phyloP scores from a whole-genome alignment of 352 stramenopile genomes.

The Phytophthora tentaculata region DNA sequence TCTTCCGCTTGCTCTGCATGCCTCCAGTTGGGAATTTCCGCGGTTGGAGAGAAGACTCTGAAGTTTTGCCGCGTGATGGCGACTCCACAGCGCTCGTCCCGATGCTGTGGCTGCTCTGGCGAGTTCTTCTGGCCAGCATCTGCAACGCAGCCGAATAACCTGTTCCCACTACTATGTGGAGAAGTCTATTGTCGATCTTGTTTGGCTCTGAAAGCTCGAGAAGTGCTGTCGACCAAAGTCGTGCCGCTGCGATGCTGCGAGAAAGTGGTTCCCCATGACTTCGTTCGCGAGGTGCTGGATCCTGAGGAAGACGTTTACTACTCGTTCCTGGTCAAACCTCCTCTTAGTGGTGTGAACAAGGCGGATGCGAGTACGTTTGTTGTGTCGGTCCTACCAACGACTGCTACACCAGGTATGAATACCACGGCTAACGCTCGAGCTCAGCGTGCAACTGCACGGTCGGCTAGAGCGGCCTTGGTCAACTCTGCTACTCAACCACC shows the following conservation, averaged over 20 bases:
- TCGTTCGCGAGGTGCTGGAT: conserved; percentile 38
- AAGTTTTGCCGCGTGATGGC: conserved; percentile 7
- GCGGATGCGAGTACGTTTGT: not conserved
- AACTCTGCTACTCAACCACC: not conserved
- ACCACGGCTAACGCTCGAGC: not conserved
- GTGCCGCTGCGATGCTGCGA: conserved; percentile 51
- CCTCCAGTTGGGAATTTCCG: conserved; percentile 12
- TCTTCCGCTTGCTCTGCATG: not conserved
- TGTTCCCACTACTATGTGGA: conserved; percentile 52
- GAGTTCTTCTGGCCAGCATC: conserved; percentile 18
- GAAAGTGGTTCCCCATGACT: conserved; percentile 35
- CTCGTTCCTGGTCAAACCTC: conserved; percentile 32
- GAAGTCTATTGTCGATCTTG: conserved; percentile 44
- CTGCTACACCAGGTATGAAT: too few relatives aligned
- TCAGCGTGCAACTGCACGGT: not conserved
- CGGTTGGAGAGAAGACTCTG: conserved; percentile 3
- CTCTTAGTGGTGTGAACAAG: not conserved
- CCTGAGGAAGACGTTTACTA: conserved; percentile 54
- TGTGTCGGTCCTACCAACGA: too few relatives aligned
- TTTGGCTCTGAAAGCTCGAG: conserved; percentile 23
- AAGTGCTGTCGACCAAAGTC: conserved; percentile 24
- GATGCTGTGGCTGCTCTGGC: conserved; percentile 18
- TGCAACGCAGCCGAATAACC: conserved; percentile 12
- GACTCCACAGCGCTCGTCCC: not conserved
- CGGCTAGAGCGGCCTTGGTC: not conserved